Evolutionary conservation across 2,329 filamentous ascomycete species (phyloP), one percentile per base, ranked within the genome.

Genomic region (Paracoccidioides lutzii): DNA sequence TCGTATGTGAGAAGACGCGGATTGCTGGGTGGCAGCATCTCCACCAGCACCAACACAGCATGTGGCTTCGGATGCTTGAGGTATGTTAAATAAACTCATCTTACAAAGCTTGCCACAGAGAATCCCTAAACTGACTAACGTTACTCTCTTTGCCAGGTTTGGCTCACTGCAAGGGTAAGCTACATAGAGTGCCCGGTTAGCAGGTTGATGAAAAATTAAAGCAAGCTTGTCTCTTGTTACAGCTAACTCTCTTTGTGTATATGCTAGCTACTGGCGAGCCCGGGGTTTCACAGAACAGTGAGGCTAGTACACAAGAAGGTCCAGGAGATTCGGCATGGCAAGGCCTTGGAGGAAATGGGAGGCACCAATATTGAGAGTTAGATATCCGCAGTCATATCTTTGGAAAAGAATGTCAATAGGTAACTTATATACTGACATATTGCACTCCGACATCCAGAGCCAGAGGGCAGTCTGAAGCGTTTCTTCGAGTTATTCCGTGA

Each of bases 251-350:
- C n/a, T 50, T 40, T 53, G 54, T 22, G 52, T 15, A 9, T 37
- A 28, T 45, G 32, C 59, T 45, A 74, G 71, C 69, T 76, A 55
- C 64, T 75, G 52, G 62, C 67, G 53, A 75, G 72, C 59, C 72
- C 70, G 8, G 59, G 66, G 52, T 76, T 75, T 59, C 73, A 74
- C 61, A 65, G 69, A 42, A 67, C 71, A 61, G 73, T 75, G 46
- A 70, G 72, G 33, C 66, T 63, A 55, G 67, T 75, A 28, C 71
- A 75, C 61, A 69, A 70, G 52, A 69, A 64, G 49, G 62, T 76
- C 28, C 70, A 74, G 60, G 67, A 69, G 54, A 40, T 73, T 22
- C 69, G 68, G 55, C 66, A 75, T 60, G 73, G 73, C 38, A 65
- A 69, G 49, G 68, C 71, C 52, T 69, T 69, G 15, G 71, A 74